These are phyloP conservation scores for Nemania sp. DNA, from an alignment of 2,329 filamentous ascomycete genomes.

Conservation along the genomic window DNA sequence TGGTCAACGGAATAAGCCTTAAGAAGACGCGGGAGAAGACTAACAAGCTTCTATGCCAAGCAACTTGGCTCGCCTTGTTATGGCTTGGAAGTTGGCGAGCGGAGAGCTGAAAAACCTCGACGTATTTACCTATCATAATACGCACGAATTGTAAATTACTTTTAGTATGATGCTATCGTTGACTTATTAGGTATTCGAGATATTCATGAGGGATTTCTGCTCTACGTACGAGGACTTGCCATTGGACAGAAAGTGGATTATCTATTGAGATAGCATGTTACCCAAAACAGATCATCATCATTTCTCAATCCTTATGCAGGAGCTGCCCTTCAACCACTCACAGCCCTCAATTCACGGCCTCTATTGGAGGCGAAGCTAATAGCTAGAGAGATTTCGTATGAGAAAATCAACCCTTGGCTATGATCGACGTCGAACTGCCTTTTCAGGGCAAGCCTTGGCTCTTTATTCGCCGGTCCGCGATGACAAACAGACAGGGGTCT, in stretches of 20 bases:
- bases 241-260: no score
- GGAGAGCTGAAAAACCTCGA: not conserved
- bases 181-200: no score
- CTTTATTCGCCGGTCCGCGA: slow-evolving; percentile 4
- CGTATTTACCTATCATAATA: not conserved
- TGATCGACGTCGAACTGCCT: slow-evolving; percentile 8
- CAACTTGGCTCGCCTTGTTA: not conserved
- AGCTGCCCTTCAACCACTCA: not conserved
- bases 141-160: not conserved
- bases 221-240: no score
- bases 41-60: slow-evolving; percentile 1
- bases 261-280: no score
- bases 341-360: not conserved
- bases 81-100: not conserved
- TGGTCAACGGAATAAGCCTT: not conserved
- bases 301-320: not conserved
- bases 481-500: not conserved
- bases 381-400: not conserved
- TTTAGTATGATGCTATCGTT: no score
- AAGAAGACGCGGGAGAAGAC: not conserved
- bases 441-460: slow-evolving; percentile 3
- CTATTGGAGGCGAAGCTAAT: not conserved
- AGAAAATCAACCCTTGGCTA: not conserved
- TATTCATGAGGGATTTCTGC: no score
- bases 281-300: not conserved